Evolutionary conservation across 129 eudicot genomes (phyloP).

Genomic region (Chrysanthemum makinoi): DNA sequence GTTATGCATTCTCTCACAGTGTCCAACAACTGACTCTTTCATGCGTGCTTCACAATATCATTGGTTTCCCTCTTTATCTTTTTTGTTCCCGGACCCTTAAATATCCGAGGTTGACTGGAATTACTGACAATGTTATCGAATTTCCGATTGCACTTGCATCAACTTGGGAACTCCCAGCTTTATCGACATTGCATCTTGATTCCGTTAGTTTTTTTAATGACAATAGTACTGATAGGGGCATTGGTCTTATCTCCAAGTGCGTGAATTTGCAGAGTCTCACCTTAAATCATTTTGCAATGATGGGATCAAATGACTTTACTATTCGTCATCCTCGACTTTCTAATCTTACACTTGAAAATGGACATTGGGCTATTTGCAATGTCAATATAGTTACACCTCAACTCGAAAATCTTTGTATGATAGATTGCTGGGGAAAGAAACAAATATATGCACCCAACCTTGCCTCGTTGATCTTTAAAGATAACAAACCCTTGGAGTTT

Average conservation of each 20-base stretch:
- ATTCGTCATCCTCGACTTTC: constrained; percentile 15
- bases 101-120: neutral
- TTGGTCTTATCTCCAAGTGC: constrained; percentile 23
- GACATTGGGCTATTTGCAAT: neutral
- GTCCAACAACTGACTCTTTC: constrained; percentile 5
- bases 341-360: constrained; percentile 2
- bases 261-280: constrained; percentile 26
- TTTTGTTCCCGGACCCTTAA: constrained; percentile 12
- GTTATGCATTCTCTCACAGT: neutral
- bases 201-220: neutral
- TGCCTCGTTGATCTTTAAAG: neutral
- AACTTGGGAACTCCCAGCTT: constrained; percentile 13
- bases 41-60: neutral
- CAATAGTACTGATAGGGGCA: neutral
- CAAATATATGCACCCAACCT: constrained; percentile 15
- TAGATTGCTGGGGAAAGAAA: neutral
- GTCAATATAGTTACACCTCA: constrained; percentile 20
- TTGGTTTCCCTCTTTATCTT: neutral
- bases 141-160: neutral
- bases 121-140: neutral
- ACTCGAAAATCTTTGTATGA: constrained; percentile 16
- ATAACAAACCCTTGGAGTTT: neutral
- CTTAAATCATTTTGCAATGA: neutral
- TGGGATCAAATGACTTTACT: neutral
- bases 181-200: constrained; percentile 15